Conservation (phyloP, 495 filamentous ascomycete genomes). For the Tuber brumale region DNA sequence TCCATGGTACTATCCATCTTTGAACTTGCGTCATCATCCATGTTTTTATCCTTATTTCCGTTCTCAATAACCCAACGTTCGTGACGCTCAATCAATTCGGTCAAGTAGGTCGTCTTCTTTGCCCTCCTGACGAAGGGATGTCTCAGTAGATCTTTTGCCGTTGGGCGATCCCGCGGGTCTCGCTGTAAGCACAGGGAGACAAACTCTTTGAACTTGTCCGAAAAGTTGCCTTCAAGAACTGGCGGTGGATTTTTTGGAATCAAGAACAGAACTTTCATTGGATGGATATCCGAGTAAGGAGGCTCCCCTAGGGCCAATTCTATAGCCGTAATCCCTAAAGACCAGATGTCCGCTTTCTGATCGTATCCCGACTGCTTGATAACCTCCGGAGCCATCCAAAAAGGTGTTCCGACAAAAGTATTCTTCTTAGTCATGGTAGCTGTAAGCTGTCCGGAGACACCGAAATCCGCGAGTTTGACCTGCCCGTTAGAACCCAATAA, state of each 20-base stretch:
- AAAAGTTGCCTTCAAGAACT: constrained; percentile 71
- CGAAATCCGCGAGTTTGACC: constrained; percentile 96
- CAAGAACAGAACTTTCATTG: constrained; percentile 97
- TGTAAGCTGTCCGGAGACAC: constrained; percentile 90
- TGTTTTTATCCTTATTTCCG: constrained; percentile 69
- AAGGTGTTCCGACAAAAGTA: constrained; percentile 97
- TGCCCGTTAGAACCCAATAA: constrained; percentile 79
- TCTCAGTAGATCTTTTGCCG: constrained; percentile 80
- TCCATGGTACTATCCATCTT: constrained; percentile 45
- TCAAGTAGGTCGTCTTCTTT: constrained; percentile 77
- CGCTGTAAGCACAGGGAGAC: constrained; percentile 82
- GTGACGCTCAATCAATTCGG: constrained; percentile 70
- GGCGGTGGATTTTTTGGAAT: constrained; percentile 91
- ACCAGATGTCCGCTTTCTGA: constrained; percentile 98
- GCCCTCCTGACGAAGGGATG: constrained; percentile 84
- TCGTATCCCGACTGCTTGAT: constrained; percentile 96
- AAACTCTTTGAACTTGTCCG: constrained; percentile 93
- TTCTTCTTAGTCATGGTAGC: constrained; percentile 98
- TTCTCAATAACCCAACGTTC: constrained; percentile 42
- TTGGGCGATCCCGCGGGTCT: constrained; percentile 73
- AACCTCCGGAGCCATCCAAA: constrained; percentile 99
- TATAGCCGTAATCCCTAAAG: constrained; percentile 89
- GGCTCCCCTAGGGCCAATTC: constrained; percentile 91
- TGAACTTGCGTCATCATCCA: constrained; percentile 54
- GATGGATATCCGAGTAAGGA: constrained; percentile 81